phyloP scores from a whole-genome alignment of 2,329 filamentous ascomycete genomes.

The Karstenula rhodostoma region DNA sequence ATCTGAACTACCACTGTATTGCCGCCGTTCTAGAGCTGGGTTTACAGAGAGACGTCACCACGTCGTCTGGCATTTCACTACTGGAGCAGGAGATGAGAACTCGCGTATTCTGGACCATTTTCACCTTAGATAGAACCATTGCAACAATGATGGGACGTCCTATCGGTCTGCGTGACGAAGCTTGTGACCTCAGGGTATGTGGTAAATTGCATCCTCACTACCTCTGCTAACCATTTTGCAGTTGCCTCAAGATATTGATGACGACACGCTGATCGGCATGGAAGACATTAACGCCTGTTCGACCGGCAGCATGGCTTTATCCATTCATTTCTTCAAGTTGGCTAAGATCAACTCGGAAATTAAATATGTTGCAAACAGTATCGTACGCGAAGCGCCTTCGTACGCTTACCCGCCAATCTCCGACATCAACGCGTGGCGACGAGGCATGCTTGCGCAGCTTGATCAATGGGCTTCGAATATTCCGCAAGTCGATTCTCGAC shows the following conservation, averaged over 20 bases:
- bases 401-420: constrained; percentile 55
- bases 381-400: constrained; percentile 56
- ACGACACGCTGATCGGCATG: constrained; percentile 17
- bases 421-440: constrained; percentile 42
- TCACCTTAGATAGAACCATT: constrained; percentile 60
- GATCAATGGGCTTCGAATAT: constrained; percentile 17
- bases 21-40: constrained; percentile 61
- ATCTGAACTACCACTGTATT: constrained; percentile 64
- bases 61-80: constrained; percentile 54
- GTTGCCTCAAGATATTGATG: constrained; percentile 29
- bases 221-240: constrained; percentile 8
- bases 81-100: constrained; percentile 64
- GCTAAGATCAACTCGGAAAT: constrained; percentile 64
- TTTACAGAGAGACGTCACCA: constrained; percentile 59
- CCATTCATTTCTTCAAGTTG: constrained; percentile 58
- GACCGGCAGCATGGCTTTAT: constrained; percentile 16
- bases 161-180: constrained; percentile 64
- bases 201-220: not conserved
- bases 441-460: constrained; percentile 34
- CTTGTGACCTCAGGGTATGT: constrained; percentile 28
- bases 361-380: constrained; percentile 55
- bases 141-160: constrained; percentile 66
- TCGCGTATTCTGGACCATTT: constrained; percentile 64
- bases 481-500: constrained; percentile 1
- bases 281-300: too few species aligned